Evolutionary conservation across 768 basidiomycete species (phyloP), one percentile per base, ranked within the genome.

Genomic region (Sporobolomyces pararoseus): DNA sequence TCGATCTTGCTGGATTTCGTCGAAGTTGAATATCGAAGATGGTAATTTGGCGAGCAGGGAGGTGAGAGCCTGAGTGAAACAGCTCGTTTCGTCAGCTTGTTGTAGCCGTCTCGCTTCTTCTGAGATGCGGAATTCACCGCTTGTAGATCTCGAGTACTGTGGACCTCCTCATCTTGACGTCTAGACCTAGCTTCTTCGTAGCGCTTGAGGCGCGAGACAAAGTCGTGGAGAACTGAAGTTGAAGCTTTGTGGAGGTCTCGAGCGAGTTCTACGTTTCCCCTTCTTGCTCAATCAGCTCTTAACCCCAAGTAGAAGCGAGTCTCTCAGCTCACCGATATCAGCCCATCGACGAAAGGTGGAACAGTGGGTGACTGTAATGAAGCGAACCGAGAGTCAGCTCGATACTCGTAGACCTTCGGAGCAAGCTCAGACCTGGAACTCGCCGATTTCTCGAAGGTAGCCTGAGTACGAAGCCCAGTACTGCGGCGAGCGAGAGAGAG

Each of bases 381-480:
- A 9, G 25, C 35, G 39, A n/a, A n/a, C 10, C 35, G 10, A 6
- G 32, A 5, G 53, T 16, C 4, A 13, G 53, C 16, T 27, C 53
- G 31, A 42, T 35, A 23, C 6, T 6, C 46, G 21, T 6, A 14
- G 21, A 14, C n/a, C n/a, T n/a, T n/a, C n/a, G 21, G 46, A 47
- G 46, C 13, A 47, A 7, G 13, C 46, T 12, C 7, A 47, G 21
- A 47, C 6, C 14, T 14, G 12, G 49, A 37, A 17, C 25, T 42
- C 23, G 54, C 65, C 65, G 19, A 66, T 60, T 32, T 66, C 65
- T n/a, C 65, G 65, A 17, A 66, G 42, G 42, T 66, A 60, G 4
- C 51, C 58, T 4, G 37, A 42, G 59, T 66, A 66, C 2, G 58
- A 53, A n/a, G 34, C 37, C 65, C 65, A 66, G 29, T 66, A 60